Base-by-base conservation (phyloP, 2,329 filamentous ascomycete genomes). In the Paecilomyces sp. region DNA sequence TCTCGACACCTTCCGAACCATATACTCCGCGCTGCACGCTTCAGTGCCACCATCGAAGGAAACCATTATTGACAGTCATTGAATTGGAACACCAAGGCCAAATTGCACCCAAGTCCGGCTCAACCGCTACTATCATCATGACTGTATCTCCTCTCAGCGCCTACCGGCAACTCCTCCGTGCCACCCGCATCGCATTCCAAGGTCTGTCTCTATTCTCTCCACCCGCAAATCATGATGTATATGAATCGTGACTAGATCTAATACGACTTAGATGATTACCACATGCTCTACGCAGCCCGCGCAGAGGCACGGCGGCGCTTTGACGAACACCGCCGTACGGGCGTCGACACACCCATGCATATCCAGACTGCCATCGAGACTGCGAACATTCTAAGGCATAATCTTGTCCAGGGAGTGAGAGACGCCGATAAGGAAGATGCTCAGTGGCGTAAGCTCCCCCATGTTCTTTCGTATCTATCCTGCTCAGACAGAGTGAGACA, bases 331-430 rank as follows among this genome's bases (percentile, higher is more conserved):
- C 82, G 85, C 52, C 74, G 79, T 2, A 75, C 91, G 11, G 75
- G 83, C 3, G 79, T 86, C 12, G 84, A 86, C 60, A 80, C 85
- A 0, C 76, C 80, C 13, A 82, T 85, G 59, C 86, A 87, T 9
- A 85, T 99, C 62, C 79, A 87, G 64, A 87, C 96, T 69, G 94
- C 92, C 8, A 81, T 92, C 62, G 90, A 94, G 50, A 87, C 97
- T 2, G 90, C 93, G 2, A 82, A 83, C 63, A 88, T 97, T 59
- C 72, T 99, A 62, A 81, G 85, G 65, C 81, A 90, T 71, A 97
- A 97, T 68, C 81, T 99, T 2, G 92, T 99, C 3, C 94, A 99
- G 74, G 94, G 93, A 6, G 78, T 83, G 65, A 59, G 79, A 55
- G 68, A 71, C 15, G 64, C 66, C 3, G 69, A 65, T 9, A 61